Base-by-base conservation (phyloP, 306 rosid genomes). In the Casuarina equisetifolia region DNA sequence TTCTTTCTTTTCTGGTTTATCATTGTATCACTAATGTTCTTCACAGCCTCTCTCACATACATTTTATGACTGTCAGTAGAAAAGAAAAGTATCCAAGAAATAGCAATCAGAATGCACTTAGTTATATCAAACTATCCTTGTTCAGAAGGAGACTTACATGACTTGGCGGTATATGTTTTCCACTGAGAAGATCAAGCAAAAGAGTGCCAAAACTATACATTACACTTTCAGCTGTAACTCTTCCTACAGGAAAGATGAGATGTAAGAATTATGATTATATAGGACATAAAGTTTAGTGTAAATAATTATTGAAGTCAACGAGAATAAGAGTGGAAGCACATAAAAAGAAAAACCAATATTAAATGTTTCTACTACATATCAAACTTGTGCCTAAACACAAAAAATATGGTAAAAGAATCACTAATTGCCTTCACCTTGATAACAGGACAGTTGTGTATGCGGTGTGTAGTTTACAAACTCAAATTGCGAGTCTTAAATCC, bases 101-200 rank as follows among this genome's bases (percentile, higher is more conserved):
- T 9, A 67, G 13, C 36, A 40, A 66, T n/a, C 35, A 66, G 32
- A 68, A 67, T 16, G 43, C 9, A 17, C 57, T 9, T 20, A 77
- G 35, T 58, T n/a, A 3, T 2, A 70, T 45, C 16, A 10, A 55
- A 40, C 77, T 13, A 63, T 67, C 7, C 67, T 52, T 48, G 50
- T 49, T 63, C 67, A 70, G 70, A 82, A 85, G 62, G 74, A 76
- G 76, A 83, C 97, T 87, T 87, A 91, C 99, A 88, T 91, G 99
- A 82, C 97, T 95, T 45, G 99, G 99, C 85, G 99, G 99, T 82
- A 95, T 92, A 76, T 95, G 98, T 25, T 95, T 95, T 70, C 99
- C 99, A 77, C 99, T 95, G 44, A 95, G 97, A 76, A 95, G 99
- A 84, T 95, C 99, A 74, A 95, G 92, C 87, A 91, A 85, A 80